phyloP scores from a whole-genome alignment of 345 rosid species.

The Garcia nutans region DNA sequence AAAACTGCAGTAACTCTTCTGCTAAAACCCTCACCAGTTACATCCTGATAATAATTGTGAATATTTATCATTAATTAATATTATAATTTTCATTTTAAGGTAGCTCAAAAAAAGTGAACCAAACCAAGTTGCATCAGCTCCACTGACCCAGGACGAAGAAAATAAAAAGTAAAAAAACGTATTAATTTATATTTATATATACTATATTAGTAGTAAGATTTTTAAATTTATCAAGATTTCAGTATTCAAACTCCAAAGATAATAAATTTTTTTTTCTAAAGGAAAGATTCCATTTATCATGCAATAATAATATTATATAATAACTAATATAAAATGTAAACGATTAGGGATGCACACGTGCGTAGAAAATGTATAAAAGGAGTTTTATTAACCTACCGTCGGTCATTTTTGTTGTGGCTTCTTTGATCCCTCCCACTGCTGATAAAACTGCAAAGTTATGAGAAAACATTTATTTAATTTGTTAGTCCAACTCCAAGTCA shows the following conservation, averaged over 20 bases:
- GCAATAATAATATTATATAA: no score
- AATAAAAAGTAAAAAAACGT: no score
- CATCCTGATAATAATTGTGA: no score
- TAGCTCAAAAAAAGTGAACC: not conserved
- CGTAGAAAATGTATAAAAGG: not conserved
- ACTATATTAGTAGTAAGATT: no score
- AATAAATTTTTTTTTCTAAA: no score
- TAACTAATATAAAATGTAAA: no score
- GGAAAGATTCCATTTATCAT: not conserved
- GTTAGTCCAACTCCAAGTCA: not conserved
- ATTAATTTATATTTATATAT: no score
- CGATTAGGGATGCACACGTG: no score
- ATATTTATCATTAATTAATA: no score
- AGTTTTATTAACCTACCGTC: slow-evolving; percentile 24
- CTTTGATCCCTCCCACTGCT: slow-evolving; percentile 48
- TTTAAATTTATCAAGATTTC: not conserved
- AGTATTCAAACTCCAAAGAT: not conserved
- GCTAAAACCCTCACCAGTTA: no score
- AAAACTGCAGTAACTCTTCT: no score
- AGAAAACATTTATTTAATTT: not conserved
- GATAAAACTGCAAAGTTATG: slow-evolving; percentile 39
- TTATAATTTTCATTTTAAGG: no score
- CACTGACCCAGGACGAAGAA: not conserved
- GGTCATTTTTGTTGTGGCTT: slow-evolving; percentile 36
- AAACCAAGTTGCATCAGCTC: not conserved